Percentiles rank a stretch among this genome's conserved stretches.
phyloP scores from a whole-genome alignment of 2,329 filamentous ascomycete species.

The Fusarium hostae region DNA sequence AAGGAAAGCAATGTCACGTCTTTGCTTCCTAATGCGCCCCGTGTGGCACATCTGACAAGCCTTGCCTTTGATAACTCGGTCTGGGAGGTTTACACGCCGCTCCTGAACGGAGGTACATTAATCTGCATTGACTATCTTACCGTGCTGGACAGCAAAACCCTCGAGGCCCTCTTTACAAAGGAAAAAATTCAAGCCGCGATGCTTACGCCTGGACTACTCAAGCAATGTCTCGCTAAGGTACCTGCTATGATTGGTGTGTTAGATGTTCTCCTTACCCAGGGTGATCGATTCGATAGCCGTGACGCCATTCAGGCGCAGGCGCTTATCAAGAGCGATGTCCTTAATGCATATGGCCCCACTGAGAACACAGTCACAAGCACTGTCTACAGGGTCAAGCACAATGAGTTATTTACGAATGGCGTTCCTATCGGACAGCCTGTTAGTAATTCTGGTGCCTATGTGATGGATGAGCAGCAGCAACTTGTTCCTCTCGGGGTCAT shows the following conservation, averaged over 20 bases:
- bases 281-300: slow-evolving; percentile 24
- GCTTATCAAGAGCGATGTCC: neutral
- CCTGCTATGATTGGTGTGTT: too few relatives aligned
- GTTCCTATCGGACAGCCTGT: slow-evolving; percentile 36
- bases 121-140: slow-evolving; percentile 32
- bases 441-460: slow-evolving; percentile 35
- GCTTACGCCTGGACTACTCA: neutral
- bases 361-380: slow-evolving; percentile 30
- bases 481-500: slow-evolving; percentile 43
- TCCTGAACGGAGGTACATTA: slow-evolving; percentile 37
- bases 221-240: neutral
- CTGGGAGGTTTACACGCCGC: slow-evolving; percentile 32
- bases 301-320: neutral
- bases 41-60: slow-evolving; percentile 24
- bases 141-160: slow-evolving; percentile 13
- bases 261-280: slow-evolving; percentile 9
- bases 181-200: too few relatives aligned
- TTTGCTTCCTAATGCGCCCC: too few relatives aligned
- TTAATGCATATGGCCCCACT: slow-evolving; percentile 34
- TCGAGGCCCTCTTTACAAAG: neutral
- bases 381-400: neutral
- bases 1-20: slow-evolving; percentile 6
- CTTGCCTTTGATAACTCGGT: slow-evolving; percentile 34
- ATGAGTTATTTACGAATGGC: slow-evolving; percentile 9
- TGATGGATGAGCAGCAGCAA: slow-evolving; percentile 40